Evolutionary conservation across 2,329 filamentous ascomycete genomes (phyloP).

Genomic region (Teratosphaeria pseudoeucalypti): DNA sequence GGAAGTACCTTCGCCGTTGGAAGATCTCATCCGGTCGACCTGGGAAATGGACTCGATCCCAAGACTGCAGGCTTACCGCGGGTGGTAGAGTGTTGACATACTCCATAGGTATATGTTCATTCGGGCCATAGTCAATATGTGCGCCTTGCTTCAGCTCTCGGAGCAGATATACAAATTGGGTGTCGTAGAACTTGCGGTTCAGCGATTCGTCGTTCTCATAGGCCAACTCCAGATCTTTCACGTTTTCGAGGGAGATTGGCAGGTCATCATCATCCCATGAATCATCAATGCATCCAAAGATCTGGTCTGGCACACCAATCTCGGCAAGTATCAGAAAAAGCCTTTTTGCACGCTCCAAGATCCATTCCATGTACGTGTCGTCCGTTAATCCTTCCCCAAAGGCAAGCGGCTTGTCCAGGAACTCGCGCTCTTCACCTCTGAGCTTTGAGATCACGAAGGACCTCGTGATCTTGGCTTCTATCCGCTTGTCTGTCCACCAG

Average conservation of each 20-base stretch:
- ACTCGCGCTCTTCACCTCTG: slow-evolving; percentile 50
- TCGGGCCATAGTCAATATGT: slow-evolving; percentile 54
- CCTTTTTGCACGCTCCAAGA: slow-evolving; percentile 56
- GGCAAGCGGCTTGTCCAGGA: slow-evolving; percentile 51
- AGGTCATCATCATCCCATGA: slow-evolving; percentile 70
- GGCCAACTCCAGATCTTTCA: slow-evolving; percentile 53
- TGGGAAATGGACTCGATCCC: slow-evolving; percentile 55
- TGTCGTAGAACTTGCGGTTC: slow-evolving; percentile 59
- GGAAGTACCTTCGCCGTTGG: slow-evolving; percentile 23
- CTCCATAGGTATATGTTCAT: slow-evolving; percentile 61
- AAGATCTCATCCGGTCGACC: slow-evolving; percentile 47
- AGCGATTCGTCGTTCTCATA: slow-evolving; percentile 49
- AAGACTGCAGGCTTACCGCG: slow-evolving; percentile 36
- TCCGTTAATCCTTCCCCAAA: slow-evolving; percentile 62
- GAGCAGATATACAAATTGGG: slow-evolving; percentile 62
- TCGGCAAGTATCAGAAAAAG: slow-evolving; percentile 64
- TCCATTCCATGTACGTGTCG: slow-evolving; percentile 71
- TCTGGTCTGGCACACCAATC: slow-evolving; percentile 59
- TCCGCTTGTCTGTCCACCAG: slow-evolving; percentile 64
- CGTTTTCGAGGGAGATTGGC: slow-evolving; percentile 55
- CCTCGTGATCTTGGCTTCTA: slow-evolving; percentile 58
- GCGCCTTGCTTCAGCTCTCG: slow-evolving; percentile 50
- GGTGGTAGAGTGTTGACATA: slow-evolving; percentile 49
- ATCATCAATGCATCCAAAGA: slow-evolving; percentile 64
- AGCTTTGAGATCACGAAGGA: slow-evolving; percentile 58